Percentiles rank a stretch among this genome's conserved stretches.
phyloP scores from a whole-genome alignment of 441 rosid genomes.

The Pelargonium fulgidum region DNA sequence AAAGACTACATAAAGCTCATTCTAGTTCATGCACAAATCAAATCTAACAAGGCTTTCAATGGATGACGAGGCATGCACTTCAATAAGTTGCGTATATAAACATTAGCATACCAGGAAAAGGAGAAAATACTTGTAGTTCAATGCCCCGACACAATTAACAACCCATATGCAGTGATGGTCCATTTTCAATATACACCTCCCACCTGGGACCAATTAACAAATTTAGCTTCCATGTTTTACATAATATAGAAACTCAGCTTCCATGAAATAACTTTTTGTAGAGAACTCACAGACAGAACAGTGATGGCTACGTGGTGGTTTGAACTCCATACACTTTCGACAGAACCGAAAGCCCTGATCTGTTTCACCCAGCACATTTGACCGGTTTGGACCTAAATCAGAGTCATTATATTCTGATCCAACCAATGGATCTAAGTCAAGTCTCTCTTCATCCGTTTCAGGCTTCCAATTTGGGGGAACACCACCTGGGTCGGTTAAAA shows the following conservation, averaged over 20 bases:
- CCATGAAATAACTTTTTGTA: conserved; percentile 2
- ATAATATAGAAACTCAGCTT: neutral
- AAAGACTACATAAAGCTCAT: neutral
- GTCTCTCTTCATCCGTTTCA: conserved; percentile 59
- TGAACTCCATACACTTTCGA: conserved; percentile 65
- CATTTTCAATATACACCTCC: conserved; percentile 82
- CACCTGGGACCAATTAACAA: conserved; percentile 43
- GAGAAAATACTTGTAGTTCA: conserved; percentile 85
- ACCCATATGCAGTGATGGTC: conserved; percentile 98
- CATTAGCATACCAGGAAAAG: conserved; percentile 69
- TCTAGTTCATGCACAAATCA: neutral
- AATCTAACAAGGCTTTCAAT: neutral
- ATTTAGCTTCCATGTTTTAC: conserved; percentile 14
- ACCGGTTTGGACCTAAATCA: conserved; percentile 24
- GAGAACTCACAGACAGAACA: conserved; percentile 84
- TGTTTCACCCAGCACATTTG: conserved; percentile 21
- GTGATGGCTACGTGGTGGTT: conserved; percentile 91
- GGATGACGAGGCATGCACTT: neutral
- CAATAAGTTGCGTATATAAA: neutral
- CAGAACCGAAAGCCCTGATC: conserved; percentile 49
- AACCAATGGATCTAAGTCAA: conserved; percentile 44
- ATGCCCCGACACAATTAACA: conserved; percentile 86
- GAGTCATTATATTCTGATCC: conserved; percentile 27
- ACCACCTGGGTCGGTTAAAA: conserved; percentile 70
- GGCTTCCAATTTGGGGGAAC: conserved; percentile 74